Percentiles rank a stretch among this genome's conserved stretches.
These are phyloP conservation scores for Cardiospermum halicacabum DNA, from an alignment of 345 rosid genomes.

Conservation along the genomic window DNA sequence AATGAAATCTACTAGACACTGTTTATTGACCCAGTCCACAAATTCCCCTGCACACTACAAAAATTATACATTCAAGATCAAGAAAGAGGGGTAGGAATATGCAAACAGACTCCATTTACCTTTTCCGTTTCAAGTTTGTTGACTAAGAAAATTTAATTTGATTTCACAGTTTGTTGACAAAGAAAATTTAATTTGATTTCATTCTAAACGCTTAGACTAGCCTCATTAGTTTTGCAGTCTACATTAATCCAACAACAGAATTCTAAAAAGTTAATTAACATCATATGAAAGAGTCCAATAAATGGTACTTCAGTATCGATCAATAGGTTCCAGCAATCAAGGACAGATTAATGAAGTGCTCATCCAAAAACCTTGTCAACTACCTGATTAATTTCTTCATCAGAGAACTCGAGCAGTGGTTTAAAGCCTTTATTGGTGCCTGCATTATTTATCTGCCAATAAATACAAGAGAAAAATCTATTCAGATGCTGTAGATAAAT, in stretches of 20 bases:
- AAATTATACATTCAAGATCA: not conserved
- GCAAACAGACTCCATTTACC: not conserved
- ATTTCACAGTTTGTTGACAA: not conserved
- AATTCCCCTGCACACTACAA: not conserved
- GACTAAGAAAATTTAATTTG: not conserved
- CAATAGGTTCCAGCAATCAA: not conserved
- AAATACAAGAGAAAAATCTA: constrained; percentile 3
- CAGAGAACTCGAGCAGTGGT: constrained; percentile 76
- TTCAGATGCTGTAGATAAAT: not conserved
- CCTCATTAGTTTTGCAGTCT: not conserved
- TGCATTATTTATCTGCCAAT: constrained; percentile 76
- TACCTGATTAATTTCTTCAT: constrained; percentile 89
- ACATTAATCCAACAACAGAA: not conserved
- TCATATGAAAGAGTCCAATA: not conserved
- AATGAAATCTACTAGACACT: not conserved
- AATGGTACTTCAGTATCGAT: not conserved
- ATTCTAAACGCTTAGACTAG: not conserved
- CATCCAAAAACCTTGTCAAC: not conserved
- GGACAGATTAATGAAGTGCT: not conserved
- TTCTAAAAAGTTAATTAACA: not conserved
- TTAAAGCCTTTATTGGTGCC: constrained; percentile 95
- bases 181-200: not conserved
- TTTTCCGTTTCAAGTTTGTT: not conserved
- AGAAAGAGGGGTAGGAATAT: not conserved
- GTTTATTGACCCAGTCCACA: not conserved